Percentiles rank a stretch among this genome's conserved stretches.
These are phyloP conservation scores for Spergularia azorica DNA, from an alignment of 179 eudicot species.

Conservation along the genomic window DNA sequence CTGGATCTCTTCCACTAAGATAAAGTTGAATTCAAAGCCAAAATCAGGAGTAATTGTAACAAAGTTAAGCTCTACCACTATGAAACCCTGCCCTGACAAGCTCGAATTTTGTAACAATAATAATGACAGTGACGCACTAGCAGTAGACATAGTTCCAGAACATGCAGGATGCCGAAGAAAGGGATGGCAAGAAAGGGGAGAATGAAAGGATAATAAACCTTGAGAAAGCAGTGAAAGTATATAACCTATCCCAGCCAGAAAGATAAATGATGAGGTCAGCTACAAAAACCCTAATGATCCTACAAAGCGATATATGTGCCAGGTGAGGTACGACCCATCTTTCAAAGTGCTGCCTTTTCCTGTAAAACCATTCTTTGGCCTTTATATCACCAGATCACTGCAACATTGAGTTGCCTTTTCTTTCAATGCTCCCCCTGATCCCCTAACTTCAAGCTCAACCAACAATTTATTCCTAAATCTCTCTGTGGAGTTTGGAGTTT, in stretches of 20 bases:
- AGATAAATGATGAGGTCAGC: background rate
- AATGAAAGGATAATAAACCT: background rate
- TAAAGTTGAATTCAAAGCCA: constrained; percentile 5
- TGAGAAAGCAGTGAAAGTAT: background rate
- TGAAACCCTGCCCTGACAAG: background rate
- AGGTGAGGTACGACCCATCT: background rate
- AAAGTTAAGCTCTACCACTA: background rate
- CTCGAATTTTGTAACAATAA: background rate
- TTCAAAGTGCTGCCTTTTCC: background rate
- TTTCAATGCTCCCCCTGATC: background rate
- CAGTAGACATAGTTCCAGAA: background rate
- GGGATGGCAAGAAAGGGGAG: background rate
- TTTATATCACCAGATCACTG: background rate
- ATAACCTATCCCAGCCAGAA: background rate
- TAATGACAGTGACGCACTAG: background rate
- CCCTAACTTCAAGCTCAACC: too few relatives aligned
- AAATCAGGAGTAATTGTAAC: background rate
- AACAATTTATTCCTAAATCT: too few relatives aligned
- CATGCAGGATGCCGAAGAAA: background rate
- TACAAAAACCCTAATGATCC: background rate
- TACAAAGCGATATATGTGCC: background rate
- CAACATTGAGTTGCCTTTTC: background rate
- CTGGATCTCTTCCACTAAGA: constrained; percentile 69
- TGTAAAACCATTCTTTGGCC: background rate
- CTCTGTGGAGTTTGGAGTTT: too few relatives aligned